Base-by-base conservation (phyloP, 495 filamentous ascomycete species). In the Neurospora sp. region DNA sequence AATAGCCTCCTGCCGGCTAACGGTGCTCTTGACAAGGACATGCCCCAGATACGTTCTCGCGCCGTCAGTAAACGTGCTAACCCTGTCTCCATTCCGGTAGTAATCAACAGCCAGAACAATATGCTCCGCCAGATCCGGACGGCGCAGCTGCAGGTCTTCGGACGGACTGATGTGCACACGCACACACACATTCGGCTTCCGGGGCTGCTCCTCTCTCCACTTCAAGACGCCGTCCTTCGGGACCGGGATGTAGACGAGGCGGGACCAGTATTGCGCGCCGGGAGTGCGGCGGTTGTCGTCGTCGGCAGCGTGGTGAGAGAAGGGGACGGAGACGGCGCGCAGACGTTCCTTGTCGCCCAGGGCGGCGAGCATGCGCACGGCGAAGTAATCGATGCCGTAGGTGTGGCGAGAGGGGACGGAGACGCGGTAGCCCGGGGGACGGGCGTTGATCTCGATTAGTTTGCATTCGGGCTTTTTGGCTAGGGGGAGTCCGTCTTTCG, bases 321-420 rank as follows among this genome's bases (percentile, higher is more conserved):
- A 84, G 11, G 82, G 75, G 4, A 72, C 39, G 0, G 81, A 71
- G 0, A 78, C 69, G 19, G 81, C 38, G 9, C 72, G 59, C 31
- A 82, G 69, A 21, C 82, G 74, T 2, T 59, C 73, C 7, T 39
- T 17, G 37, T 84, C 83, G 24, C 62, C 78, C 1, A 79, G 69
- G 0, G 80, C 77, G 39, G 79, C 77, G 2, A 85, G 75, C 73
- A 85, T 77, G 66, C 73, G 77, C 9, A 78, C 77, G 6, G 73
- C 82, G 43, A 78, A 83, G 74, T 80, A 84, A 59, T 84, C 83
- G 10, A 86, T 79, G 21, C 84, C 84, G 73, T 84, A 84, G 0
- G 84, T 82, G 21, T 75, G 72, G 11, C 74, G 54, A 0, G 77
- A 71, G 2, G 79, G 77, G 1, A 76, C 72, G 5, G 78, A 75